Evolutionary conservation across 208 protist genomes (phyloP).

Genomic region (Leishmania gerbilli): DNA sequence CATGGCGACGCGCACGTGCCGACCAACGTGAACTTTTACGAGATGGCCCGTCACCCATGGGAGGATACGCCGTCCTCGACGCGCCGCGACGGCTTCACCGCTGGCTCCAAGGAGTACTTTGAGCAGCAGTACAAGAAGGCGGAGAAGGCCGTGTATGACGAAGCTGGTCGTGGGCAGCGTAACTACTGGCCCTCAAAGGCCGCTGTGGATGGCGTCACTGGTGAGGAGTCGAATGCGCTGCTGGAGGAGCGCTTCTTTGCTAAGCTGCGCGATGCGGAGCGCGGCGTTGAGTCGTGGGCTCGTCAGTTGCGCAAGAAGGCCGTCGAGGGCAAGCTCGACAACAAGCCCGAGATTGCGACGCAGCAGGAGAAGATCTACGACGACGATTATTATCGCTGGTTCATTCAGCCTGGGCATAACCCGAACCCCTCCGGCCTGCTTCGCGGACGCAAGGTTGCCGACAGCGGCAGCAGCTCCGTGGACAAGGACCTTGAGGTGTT

Average conservation of each 20-base stretch:
- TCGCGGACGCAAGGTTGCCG: slow-evolving; percentile 35
- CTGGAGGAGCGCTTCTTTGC: slow-evolving; percentile 80
- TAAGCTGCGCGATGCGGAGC: slow-evolving; percentile 54
- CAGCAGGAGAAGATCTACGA: slow-evolving; percentile 93
- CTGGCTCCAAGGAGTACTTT: slow-evolving; percentile 85
- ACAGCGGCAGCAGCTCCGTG: slow-evolving; percentile 17
- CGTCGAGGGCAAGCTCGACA: slow-evolving; percentile 60
- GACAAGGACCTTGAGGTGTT: slow-evolving; percentile 72
- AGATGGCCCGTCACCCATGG: slow-evolving; percentile 93
- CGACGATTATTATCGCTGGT: slow-evolving; percentile 94
- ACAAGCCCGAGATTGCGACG: slow-evolving; percentile 82
- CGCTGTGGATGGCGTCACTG: slow-evolving; percentile 51
- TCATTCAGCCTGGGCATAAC: slow-evolving; percentile 88
- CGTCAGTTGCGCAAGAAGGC: slow-evolving; percentile 70
- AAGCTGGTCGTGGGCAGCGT: slow-evolving; percentile 51
- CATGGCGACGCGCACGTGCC: slow-evolving; percentile 74
- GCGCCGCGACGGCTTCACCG: slow-evolving; percentile 87
- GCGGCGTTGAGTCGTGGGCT: slow-evolving; percentile 81
- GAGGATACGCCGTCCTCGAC: slow-evolving; percentile 82
- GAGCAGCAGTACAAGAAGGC: slow-evolving; percentile 86
- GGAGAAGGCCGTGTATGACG: slow-evolving; percentile 80
- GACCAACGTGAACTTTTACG: slow-evolving; percentile 91
- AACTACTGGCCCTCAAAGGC: slow-evolving; percentile 87
- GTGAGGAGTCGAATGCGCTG: slow-evolving; percentile 53
- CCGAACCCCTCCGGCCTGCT: slow-evolving; percentile 87